A percentile compares a stretch with the other conserved stretches of the same genome.
Evolutionary conservation across 805 yeast species (phyloP).

Genomic region (Candida railenensis): DNA sequence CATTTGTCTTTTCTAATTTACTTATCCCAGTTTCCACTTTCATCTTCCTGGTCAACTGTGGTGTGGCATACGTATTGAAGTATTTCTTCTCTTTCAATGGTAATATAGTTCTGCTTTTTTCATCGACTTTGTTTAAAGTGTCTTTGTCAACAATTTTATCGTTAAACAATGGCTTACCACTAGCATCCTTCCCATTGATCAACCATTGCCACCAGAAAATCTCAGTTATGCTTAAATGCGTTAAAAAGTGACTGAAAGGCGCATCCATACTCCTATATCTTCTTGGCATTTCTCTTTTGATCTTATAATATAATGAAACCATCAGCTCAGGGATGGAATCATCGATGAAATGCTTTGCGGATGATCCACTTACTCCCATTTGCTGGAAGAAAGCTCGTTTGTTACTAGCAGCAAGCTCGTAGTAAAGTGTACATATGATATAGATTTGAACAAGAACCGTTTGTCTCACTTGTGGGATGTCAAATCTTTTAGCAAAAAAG

Average conservation of each 20-base stretch:
- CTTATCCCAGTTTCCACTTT: conserved; percentile 31
- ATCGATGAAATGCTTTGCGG: conserved; percentile 37
- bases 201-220: conserved; percentile 42
- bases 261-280: conserved; percentile 21
- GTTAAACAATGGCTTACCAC: conserved; percentile 27
- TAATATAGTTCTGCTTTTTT: conserved; percentile 15
- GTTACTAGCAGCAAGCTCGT: conserved; percentile 23
- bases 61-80: conserved; percentile 42
- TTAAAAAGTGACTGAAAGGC: conserved; percentile 26
- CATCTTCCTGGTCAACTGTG: conserved; percentile 42
- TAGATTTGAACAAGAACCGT: conserved; percentile 30
- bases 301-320: conserved; percentile 17
- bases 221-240: conserved; percentile 26
- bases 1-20: conserved; percentile 10
- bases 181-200: conserved; percentile 33
- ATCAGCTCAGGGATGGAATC: conserved; percentile 25
- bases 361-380: conserved; percentile 21
- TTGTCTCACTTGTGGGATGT: conserved; percentile 24
- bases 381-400: conserved; percentile 21
- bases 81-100: conserved; percentile 36
- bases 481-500: conserved; percentile 23
- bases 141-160: conserved; percentile 18
- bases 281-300: conserved; percentile 26
- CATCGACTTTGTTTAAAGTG: conserved; percentile 18
- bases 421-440: conserved; percentile 26